Evolutionary conservation across 306 rosid genomes (phyloP), one percentile per base, ranked within the genome.

Genomic region (Glycine soja): DNA sequence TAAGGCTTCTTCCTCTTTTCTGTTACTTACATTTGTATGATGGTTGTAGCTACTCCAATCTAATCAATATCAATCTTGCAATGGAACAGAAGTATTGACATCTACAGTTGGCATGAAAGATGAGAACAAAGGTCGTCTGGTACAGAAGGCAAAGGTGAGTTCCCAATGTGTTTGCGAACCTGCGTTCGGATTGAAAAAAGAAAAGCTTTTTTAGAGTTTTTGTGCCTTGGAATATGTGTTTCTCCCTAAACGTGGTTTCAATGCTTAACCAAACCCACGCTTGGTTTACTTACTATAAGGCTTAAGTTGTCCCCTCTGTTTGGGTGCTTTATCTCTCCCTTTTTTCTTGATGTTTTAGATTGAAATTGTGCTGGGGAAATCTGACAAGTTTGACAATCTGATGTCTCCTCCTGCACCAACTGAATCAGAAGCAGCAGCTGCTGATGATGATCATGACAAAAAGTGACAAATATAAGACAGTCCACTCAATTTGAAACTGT

Each of bases 81-180:
- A 65, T 86, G 87, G 62, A 78, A 82, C 89, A 95, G 99, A 86
- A 77, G 97, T 95, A n/a, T 82, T 87, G 79, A 95, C 99, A 47
- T 95, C 99, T 32, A 95, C 98, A 0, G 92, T 95, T 76, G 97
- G 94, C 87, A 90, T 95, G 94, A 91, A 89, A 81, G 98, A 95
- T 70, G 98, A 95, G 88, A 93, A 12, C 84, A 95, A 84, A 87
- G 99, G 97, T 32, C 97, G 94, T 61, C 74, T 93, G 43, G 90
- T 93, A 66, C 99, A 91, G 85, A 95, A 95, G 87, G 99, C 99
- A 74, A 95, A 93, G 93, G 99, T 93, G 40, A 10, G 84, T 75
- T 62, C 3, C 14, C 16, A 34, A 16, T 45, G 5, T 36, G 40
- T 36, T 36, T 36, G 40, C 30, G 30, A 24, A 24, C 30, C 30